A percentile compares a stretch with the other conserved stretches of the same genome.
phyloP scores from a whole-genome alignment of 305 asterid species.

The Fraxinus velutina region DNA sequence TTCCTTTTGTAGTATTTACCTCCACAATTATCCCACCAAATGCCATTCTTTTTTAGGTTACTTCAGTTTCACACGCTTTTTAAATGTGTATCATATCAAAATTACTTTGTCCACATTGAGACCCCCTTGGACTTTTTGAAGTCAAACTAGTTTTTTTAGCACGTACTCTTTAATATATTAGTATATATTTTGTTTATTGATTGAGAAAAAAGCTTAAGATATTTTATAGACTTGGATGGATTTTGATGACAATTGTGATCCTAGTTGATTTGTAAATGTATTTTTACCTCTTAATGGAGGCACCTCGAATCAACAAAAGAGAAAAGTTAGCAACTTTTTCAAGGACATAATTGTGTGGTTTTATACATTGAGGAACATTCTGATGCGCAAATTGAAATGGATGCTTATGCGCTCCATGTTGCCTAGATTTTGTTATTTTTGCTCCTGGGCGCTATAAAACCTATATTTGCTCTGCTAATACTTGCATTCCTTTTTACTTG shows the following conservation, averaged over 20 bases:
- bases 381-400: background rate
- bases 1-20: background rate
- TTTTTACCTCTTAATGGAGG: background rate
- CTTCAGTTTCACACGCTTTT: background rate
- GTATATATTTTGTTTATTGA: background rate
- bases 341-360: background rate
- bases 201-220: background rate
- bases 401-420: background rate
- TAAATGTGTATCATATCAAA: background rate
- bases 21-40: background rate
- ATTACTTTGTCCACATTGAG: background rate
- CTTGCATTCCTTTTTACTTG: constrained; percentile 12
- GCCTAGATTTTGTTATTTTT: background rate
- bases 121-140: background rate
- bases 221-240: background rate
- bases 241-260: background rate
- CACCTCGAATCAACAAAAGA: background rate
- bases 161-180: background rate
- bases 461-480: constrained; percentile 1
- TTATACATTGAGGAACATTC: background rate
- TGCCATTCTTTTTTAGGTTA: background rate
- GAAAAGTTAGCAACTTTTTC: background rate
- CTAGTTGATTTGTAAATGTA: background rate
- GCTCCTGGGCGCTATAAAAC: background rate
- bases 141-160: background rate